Percentiles rank a stretch among this genome's conserved stretches.
Evolutionary conservation across 2,329 filamentous ascomycete genomes (phyloP).

Genomic region (Claviceps spartinae): DNA sequence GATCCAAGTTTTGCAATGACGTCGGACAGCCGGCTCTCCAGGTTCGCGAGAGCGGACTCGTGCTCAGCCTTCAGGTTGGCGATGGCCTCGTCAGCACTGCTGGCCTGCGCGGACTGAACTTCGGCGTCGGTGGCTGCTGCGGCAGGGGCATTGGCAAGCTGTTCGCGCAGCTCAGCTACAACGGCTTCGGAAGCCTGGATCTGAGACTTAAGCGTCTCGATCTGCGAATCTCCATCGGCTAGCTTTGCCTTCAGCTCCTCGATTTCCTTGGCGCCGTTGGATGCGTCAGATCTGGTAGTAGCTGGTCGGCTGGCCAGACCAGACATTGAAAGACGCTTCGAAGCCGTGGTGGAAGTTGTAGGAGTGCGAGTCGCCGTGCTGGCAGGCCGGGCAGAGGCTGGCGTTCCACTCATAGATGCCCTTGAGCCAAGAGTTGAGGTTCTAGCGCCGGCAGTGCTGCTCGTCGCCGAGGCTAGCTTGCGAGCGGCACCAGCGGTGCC

Average conservation of each 20-base stretch:
- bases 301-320: slow-evolving; percentile 21
- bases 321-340: slow-evolving; percentile 43
- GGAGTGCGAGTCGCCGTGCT: slow-evolving; percentile 21
- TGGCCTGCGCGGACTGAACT: slow-evolving; percentile 26
- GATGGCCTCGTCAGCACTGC: slow-evolving; percentile 26
- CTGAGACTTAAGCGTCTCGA: slow-evolving; percentile 42
- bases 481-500: slow-evolving; percentile 20
- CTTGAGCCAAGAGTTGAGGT: slow-evolving; percentile 18
- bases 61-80: slow-evolving; percentile 37
- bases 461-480: slow-evolving; percentile 19
- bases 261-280: slow-evolving; percentile 38
- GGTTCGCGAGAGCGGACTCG: slow-evolving; percentile 30
- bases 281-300: slow-evolving; percentile 23
- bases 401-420: slow-evolving; percentile 15
- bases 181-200: slow-evolving; percentile 42
- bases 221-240: slow-evolving; percentile 41
- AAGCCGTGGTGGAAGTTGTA: slow-evolving; percentile 29
- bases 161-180: slow-evolving; percentile 38
- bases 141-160: slow-evolving; percentile 29
- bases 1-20: slow-evolving; percentile 35
- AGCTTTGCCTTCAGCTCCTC: slow-evolving; percentile 49
- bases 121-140: slow-evolving; percentile 23
- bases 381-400: slow-evolving; percentile 22
- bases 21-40: slow-evolving; percentile 35
- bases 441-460: slow-evolving; percentile 24